These are phyloP conservation scores for Pterocarpus santalinus DNA, from an alignment of 306 rosid species.

Conservation along the genomic window DNA sequence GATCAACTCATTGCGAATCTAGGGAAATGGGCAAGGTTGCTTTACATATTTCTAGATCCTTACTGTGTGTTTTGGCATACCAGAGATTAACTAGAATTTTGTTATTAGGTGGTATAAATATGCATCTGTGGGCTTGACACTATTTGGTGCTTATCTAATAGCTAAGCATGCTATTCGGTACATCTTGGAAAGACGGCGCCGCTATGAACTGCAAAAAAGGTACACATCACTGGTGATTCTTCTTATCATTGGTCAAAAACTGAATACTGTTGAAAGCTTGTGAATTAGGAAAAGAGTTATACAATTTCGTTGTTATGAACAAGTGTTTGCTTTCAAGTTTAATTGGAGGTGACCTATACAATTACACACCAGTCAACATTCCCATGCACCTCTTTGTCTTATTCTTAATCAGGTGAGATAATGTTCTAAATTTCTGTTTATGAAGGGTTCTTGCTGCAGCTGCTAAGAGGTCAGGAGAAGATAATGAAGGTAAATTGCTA, in stretches of 20 bases:
- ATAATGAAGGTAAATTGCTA: conserved; percentile 68
- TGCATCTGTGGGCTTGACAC: conserved; percentile 84
- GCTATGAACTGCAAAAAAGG: conserved; percentile 79
- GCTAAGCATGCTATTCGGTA: conserved; percentile 80
- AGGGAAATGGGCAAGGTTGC: conserved; percentile 97
- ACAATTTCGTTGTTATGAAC: conserved; percentile 20
- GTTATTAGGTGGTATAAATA: conserved; percentile 88
- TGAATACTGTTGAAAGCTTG: conserved; percentile 15
- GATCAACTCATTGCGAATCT: conserved; percentile 94
- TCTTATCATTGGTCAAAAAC: conserved; percentile 45
- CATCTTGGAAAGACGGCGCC: conserved; percentile 76
- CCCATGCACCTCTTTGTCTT: conserved; percentile 13
- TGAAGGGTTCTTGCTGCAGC: conserved; percentile 98
- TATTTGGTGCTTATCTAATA: conserved; percentile 83
- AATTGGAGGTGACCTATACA: conserved; percentile 28
- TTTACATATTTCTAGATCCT: conserved; percentile 33
- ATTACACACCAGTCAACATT: conserved; percentile 31
- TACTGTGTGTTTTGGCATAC: conserved; percentile 14
- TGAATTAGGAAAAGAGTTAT: conserved; percentile 11
- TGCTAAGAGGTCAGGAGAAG: conserved; percentile 79
- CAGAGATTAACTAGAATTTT: conserved; percentile 40
- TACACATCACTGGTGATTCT: conserved; percentile 40
- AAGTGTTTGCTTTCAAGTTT: conserved; percentile 25
- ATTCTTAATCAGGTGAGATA: conserved; percentile 21
- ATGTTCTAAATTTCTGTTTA: conserved; percentile 40